A percentile compares a stretch with the other conserved stretches of the same genome.
These are phyloP conservation scores for Periconia digitata DNA, from an alignment of 2,329 filamentous ascomycete genomes.

Conservation along the genomic window DNA sequence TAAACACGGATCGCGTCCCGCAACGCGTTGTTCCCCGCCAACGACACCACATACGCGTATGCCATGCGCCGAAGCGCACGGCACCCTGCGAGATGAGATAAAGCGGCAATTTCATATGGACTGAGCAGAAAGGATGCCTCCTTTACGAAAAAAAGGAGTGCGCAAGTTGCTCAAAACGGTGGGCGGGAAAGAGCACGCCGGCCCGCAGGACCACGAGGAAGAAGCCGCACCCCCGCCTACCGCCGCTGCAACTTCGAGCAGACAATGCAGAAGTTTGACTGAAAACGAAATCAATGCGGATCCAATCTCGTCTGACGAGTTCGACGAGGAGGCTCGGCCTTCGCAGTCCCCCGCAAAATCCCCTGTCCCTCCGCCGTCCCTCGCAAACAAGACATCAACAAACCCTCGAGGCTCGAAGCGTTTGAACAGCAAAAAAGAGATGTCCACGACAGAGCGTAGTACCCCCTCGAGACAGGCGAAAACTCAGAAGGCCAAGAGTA, in stretches of 20 bases:
- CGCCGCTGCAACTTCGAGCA: not conserved
- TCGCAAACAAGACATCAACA: not conserved
- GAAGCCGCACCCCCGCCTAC: not conserved
- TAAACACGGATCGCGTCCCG: not conserved
- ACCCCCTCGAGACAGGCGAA: not conserved
- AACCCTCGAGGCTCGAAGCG: not conserved
- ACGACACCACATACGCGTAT: not conserved
- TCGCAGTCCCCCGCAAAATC: no score
- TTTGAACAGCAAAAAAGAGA: not conserved
- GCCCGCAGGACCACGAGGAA: constrained; percentile 40
- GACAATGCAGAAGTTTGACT: not conserved
- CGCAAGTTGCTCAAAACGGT: constrained; percentile 34
- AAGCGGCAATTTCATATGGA: no score
- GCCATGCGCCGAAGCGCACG: not conserved
- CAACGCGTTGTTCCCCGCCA: not conserved
- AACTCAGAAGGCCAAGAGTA: not conserved
- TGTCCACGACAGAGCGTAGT: constrained; percentile 1
- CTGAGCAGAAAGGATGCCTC: no score
- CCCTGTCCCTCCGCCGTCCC: no score
- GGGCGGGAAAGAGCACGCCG: constrained; percentile 38
- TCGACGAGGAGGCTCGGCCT: constrained; percentile 20
- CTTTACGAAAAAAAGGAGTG: constrained; percentile 11
- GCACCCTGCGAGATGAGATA: not conserved
- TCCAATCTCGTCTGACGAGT: constrained; percentile 26
- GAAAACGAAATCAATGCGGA: constrained; percentile 20